phyloP scores from a whole-genome alignment of 2,329 filamentous ascomycete species.

The Ophiostoma sp. region DNA sequence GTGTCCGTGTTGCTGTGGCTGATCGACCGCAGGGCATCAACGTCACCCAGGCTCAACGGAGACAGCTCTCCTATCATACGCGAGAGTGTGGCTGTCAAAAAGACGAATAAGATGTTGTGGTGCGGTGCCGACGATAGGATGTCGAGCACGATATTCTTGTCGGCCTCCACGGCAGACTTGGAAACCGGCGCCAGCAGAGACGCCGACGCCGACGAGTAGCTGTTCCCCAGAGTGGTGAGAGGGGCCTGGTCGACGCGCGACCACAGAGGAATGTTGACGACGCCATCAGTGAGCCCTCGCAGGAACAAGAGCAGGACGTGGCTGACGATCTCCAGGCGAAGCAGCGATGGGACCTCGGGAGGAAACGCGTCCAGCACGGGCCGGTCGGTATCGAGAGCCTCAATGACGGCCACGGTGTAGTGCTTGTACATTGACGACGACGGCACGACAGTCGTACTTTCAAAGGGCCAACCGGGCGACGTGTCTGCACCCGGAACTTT shows the following conservation, averaged over 20 bases:
- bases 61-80: constrained; percentile 47
- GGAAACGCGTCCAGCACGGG: constrained; percentile 57
- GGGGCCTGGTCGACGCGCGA: constrained; percentile 54
- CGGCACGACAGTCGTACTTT: background rate
- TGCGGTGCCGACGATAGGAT: constrained; percentile 64
- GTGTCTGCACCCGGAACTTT: constrained; percentile 45
- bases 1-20: constrained; percentile 6
- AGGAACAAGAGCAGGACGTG: constrained; percentile 72
- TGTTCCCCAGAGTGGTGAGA: constrained; percentile 30
- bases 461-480: constrained; percentile 55
- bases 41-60: constrained; percentile 37
- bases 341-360: constrained; percentile 55
- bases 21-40: constrained; percentile 32
- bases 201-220: background rate
- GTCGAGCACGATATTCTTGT: constrained; percentile 60
- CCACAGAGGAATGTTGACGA: constrained; percentile 69
- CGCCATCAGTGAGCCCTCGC: constrained; percentile 66
- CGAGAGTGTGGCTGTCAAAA: constrained; percentile 70
- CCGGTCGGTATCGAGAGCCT: constrained; percentile 67
- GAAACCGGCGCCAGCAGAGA: background rate
- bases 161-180: constrained; percentile 35
- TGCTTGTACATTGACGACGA: constrained; percentile 8
- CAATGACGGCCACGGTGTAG: constrained; percentile 38
- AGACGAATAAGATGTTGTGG: constrained; percentile 85
- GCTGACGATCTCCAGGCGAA: constrained; percentile 68